A percentile compares a stretch with the other conserved stretches of the same genome.
These are phyloP conservation scores for Ophiorrhiza pumila DNA, from an alignment of 257 asterid genomes.

Conservation along the genomic window DNA sequence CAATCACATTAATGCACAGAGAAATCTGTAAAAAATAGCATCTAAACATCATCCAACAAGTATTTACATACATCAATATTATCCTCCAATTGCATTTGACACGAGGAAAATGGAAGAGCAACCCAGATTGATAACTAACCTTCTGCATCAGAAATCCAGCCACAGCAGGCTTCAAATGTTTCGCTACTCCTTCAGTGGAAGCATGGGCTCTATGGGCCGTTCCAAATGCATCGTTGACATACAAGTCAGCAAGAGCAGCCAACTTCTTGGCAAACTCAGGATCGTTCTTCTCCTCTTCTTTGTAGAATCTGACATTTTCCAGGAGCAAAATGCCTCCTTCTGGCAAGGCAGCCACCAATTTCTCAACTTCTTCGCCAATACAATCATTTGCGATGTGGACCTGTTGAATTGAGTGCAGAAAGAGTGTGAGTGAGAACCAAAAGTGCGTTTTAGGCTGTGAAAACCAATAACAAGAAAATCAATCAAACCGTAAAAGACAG, in stretches of 20 bases:
- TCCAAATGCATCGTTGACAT: constrained; percentile 85
- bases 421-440: neutral
- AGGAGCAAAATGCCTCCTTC: constrained; percentile 79
- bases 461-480: neutral
- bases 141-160: constrained; percentile 56
- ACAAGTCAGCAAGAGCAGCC: constrained; percentile 49
- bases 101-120: neutral
- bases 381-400: constrained; percentile 83
- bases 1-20: neutral
- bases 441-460: neutral
- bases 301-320: constrained; percentile 70
- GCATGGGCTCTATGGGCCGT: constrained; percentile 73
- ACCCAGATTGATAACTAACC: constrained; percentile 18
- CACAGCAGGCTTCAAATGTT: constrained; percentile 48
- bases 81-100: neutral
- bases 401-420: constrained; percentile 27
- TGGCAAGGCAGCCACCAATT: constrained; percentile 59
- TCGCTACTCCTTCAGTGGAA: constrained; percentile 55
- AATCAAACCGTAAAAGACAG: neutral
- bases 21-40: neutral
- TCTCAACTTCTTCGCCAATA: constrained; percentile 72
- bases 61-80: neutral
- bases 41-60: too few relatives aligned
- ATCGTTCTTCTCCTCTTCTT: constrained; percentile 57
- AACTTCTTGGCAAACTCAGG: constrained; percentile 57